A percentile compares a stretch with the other conserved stretches of the same genome.
phyloP scores from a whole-genome alignment of 164 flowering plant genomes.

The Berberis thunbergii region DNA sequence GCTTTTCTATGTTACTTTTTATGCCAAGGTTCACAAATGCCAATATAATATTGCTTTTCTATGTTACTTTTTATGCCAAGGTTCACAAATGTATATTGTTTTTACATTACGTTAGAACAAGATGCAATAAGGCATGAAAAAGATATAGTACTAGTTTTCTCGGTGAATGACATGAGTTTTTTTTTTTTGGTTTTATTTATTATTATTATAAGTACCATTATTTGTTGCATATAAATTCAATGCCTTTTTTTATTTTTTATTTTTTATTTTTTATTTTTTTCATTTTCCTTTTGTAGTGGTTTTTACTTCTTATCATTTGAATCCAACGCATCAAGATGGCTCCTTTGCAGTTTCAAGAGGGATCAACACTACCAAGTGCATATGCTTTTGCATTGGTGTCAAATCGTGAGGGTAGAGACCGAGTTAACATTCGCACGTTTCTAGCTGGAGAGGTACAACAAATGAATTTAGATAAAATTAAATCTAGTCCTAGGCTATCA shows the following conservation, averaged over 20 bases:
- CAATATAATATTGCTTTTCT: too few species aligned
- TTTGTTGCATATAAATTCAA: too few species aligned
- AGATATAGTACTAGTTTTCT: too few species aligned
- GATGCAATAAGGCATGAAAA: too few species aligned
- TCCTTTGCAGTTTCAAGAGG: conserved; percentile 48
- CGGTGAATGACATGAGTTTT: background rate
- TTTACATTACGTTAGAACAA: too few species aligned
- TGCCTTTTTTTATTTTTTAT: too few species aligned
- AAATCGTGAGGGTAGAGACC: conserved; percentile 34
- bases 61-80: too few species aligned
- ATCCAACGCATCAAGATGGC: background rate
- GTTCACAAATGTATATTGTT: too few species aligned
- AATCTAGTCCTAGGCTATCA: conserved; percentile 28
- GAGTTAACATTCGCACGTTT: conserved; percentile 51
- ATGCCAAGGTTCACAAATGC: too few species aligned
- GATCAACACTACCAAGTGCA: conserved; percentile 28
- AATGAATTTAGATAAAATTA: conserved; percentile 24
- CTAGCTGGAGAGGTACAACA: conserved; percentile 51
- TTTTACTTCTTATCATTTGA: background rate
- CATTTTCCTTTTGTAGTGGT: background rate
- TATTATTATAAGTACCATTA: too few species aligned
- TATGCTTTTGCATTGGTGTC: conserved; percentile 90
- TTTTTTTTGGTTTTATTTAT: too few species aligned
- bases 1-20: too few species aligned
- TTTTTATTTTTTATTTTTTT: background rate